These are phyloP conservation scores for Ophiostoma triangulosporum DNA, from an alignment of 2,329 filamentous ascomycete genomes.

Conservation along the genomic window DNA sequence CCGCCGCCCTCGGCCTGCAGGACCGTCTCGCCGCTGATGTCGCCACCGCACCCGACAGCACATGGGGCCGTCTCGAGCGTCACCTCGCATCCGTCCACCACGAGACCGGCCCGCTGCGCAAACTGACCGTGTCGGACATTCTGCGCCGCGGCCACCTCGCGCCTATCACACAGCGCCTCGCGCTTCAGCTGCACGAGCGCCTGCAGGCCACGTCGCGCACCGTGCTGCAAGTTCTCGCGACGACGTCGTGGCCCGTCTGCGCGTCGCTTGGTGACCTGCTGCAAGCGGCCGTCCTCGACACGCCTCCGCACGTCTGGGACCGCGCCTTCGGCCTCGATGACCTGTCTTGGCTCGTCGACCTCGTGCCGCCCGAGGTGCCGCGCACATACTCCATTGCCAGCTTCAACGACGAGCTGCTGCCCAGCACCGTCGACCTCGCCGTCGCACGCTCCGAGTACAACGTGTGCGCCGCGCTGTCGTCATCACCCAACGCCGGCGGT, in stretches of 20 bases:
- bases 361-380: slow-evolving; percentile 35
- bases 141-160: slow-evolving; percentile 37
- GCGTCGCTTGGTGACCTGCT: slow-evolving; percentile 37
- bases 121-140: slow-evolving; percentile 33
- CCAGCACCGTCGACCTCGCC: slow-evolving; percentile 36
- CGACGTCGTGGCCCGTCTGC: slow-evolving; percentile 37
- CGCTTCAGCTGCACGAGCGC: slow-evolving; percentile 33
- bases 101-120: slow-evolving; percentile 7
- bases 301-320: slow-evolving; percentile 35
- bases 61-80: slow-evolving; percentile 25
- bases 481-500: slow-evolving; percentile 18
- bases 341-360: slow-evolving; percentile 31
- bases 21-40: slow-evolving; percentile 30
- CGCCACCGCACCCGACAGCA: slow-evolving; percentile 23
- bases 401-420: slow-evolving; percentile 35
- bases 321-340: slow-evolving; percentile 30
- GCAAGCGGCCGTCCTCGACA: slow-evolving; percentile 33
- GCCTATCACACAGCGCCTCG: slow-evolving; percentile 37
- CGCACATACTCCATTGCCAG: slow-evolving; percentile 41
- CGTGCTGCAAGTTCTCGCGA: slow-evolving; percentile 34
- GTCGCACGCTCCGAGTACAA: slow-evolving; percentile 38
- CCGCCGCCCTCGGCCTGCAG: slow-evolving; percentile 35
- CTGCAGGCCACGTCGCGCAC: slow-evolving; percentile 36
- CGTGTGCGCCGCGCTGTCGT: slow-evolving; percentile 27
- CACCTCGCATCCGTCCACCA: slow-evolving; percentile 1